Evolutionary conservation across 805 yeast species (phyloP).

Genomic region (Metschnikowia peoriensis): DNA sequence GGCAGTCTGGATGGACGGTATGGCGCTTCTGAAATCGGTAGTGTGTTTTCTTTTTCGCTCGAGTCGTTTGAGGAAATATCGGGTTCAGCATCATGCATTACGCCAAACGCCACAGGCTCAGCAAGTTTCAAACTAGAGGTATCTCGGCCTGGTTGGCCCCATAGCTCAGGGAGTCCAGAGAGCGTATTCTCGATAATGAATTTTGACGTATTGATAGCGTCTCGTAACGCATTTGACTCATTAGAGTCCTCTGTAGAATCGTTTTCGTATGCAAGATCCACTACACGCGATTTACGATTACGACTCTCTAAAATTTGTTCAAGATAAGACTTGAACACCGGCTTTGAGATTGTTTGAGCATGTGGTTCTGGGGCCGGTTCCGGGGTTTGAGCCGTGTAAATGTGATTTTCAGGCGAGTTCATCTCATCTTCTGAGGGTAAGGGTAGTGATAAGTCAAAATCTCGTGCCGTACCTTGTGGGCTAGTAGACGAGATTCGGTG

Average conservation of each 20-base stretch:
- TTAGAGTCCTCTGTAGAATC: slow-evolving; percentile 6
- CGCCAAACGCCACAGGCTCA: slow-evolving; percentile 19
- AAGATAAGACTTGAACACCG: slow-evolving; percentile 27
- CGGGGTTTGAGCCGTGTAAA: neutral
- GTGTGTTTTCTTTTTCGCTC: slow-evolving; percentile 12
- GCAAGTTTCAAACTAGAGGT: slow-evolving; percentile 8
- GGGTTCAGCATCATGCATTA: slow-evolving; percentile 1
- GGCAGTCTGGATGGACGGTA: slow-evolving; percentile 8
- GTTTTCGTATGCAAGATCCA: slow-evolving; percentile 9
- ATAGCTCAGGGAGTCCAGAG: slow-evolving; percentile 16
- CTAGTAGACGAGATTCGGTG: slow-evolving; percentile 12
- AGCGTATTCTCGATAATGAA: slow-evolving; percentile 18
- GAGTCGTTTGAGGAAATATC: slow-evolving; percentile 12
- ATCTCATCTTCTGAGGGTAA: slow-evolving; percentile 24
- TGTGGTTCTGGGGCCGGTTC: neutral
- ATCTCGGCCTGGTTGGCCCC: neutral
- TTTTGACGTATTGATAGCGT: slow-evolving; percentile 13
- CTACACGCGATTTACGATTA: slow-evolving; percentile 3
- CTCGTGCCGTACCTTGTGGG: slow-evolving; percentile 13
- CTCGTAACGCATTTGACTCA: slow-evolving; percentile 1
- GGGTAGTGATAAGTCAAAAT: slow-evolving; percentile 30
- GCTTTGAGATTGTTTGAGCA: slow-evolving; percentile 1
- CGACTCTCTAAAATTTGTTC: slow-evolving; percentile 29
- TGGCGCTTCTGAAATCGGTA: neutral
- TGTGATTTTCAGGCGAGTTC: slow-evolving; percentile 6